Percentiles rank a stretch among this genome's conserved stretches.
phyloP scores from a whole-genome alignment of 208 protist genomes.

The Kentomonas sorsogonicus region DNA sequence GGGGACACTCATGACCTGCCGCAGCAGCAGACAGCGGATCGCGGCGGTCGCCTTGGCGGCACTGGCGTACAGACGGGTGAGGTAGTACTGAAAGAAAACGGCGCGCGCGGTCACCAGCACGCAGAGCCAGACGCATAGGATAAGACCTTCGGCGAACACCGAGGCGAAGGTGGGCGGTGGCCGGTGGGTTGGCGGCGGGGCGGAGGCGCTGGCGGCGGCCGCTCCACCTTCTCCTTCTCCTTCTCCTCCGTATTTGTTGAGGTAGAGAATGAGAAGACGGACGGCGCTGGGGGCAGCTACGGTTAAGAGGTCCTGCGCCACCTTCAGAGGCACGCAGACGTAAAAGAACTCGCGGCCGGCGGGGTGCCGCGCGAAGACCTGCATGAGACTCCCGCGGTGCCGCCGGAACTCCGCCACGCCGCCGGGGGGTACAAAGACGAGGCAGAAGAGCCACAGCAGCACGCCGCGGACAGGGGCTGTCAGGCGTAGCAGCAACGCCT shows the following conservation, averaged over 20 bases:
- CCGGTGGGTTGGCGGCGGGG: no score
- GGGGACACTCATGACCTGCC: no score
- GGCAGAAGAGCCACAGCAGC: slow-evolving; percentile 18
- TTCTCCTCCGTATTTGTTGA: no score
- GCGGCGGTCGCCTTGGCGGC: slow-evolving; percentile 45
- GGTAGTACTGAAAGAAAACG: slow-evolving; percentile 64
- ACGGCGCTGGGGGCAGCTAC: slow-evolving; percentile 40
- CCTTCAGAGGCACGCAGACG: slow-evolving; percentile 58
- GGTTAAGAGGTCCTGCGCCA: slow-evolving; percentile 44
- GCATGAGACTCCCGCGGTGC: slow-evolving; percentile 31
- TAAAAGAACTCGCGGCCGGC: slow-evolving; percentile 57
- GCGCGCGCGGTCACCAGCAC: slow-evolving; percentile 40
- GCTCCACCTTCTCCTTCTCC: no score
- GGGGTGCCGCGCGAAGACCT: slow-evolving; percentile 52
- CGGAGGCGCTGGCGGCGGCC: not conserved
- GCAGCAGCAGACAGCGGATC: slow-evolving; percentile 54
- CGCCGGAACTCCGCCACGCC: no score
- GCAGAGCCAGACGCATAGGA: slow-evolving; percentile 38
- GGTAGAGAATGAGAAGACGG: slow-evolving; percentile 38
- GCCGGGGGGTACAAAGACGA: slow-evolving; percentile 37
- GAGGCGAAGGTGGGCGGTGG: no score
- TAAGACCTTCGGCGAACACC: slow-evolving; percentile 30
- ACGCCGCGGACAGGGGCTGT: slow-evolving; percentile 27
- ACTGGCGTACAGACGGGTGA: slow-evolving; percentile 53
- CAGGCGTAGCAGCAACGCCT: slow-evolving; percentile 20